These are phyloP conservation scores for Candida coleopterorum DNA, from an alignment of 805 yeast species.

Conservation along the genomic window DNA sequence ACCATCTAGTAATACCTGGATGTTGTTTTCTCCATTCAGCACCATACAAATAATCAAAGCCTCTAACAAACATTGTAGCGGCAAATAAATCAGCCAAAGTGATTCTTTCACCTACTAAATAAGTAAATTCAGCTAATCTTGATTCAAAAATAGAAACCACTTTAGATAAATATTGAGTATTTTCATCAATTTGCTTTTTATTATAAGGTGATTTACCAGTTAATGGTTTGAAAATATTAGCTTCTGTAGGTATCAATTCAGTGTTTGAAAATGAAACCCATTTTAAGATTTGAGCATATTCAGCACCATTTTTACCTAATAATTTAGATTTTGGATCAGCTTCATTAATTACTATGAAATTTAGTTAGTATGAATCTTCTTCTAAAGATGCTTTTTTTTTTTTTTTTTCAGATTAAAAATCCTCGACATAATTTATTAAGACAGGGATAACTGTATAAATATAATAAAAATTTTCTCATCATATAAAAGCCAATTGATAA, in stretches of 20 bases:
- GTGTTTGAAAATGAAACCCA: constrained; percentile 76
- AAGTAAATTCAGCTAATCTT: constrained; percentile 57
- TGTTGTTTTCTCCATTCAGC: constrained; percentile 55
- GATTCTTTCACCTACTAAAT: constrained; percentile 59
- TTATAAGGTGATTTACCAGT: constrained; percentile 68
- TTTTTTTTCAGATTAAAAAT: constrained; percentile 42
- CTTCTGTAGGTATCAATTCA: constrained; percentile 51
- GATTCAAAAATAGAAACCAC: constrained; percentile 46
- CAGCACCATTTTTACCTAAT: constrained; percentile 61
- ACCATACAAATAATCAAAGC: constrained; percentile 58
- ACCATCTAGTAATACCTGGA: constrained; percentile 72
- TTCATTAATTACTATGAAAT: constrained; percentile 38
- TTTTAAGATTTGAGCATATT: constrained; percentile 61
- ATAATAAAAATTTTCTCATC: constrained; percentile 53
- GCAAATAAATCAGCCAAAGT: constrained; percentile 57
- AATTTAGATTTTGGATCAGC: constrained; percentile 43
- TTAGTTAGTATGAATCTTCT: constrained; percentile 11
- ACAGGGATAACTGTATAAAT: constrained; percentile 79
- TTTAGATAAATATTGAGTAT: constrained; percentile 32
- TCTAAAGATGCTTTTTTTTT: too few species aligned
- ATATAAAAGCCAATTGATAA: constrained; percentile 16
- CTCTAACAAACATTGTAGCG: constrained; percentile 48
- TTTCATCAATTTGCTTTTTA: constrained; percentile 61
- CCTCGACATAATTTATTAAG: constrained; percentile 76
- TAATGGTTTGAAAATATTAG: constrained; percentile 53